Evolutionary conservation across 2,329 filamentous ascomycete genomes (phyloP), one percentile per base, ranked within the genome.

Genomic region (Ophiostoma perfectum): DNA sequence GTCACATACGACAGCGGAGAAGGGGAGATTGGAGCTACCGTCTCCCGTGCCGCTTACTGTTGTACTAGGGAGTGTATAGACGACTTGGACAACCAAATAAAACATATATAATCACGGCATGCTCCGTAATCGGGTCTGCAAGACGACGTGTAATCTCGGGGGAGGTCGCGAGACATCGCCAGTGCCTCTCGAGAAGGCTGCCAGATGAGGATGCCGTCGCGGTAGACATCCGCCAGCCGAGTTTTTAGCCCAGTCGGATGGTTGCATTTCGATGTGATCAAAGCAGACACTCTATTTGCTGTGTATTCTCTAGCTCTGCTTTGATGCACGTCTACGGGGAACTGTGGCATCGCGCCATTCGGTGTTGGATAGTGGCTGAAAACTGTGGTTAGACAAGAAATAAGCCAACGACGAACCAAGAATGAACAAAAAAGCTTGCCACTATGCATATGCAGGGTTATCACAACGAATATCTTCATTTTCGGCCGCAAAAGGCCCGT

Each of bases 401-500:
- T 2, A 27, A 27, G 27, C 27, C 27, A 27, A 27, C 27, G 27
- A 27, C 27, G 27, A 27, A 27, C 27, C 27, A 27, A 27, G 27
- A 27, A 27, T 45, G 44, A 14, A 45, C 44, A 45, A 45, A 8
- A 45, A 27, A 27, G 27, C 27, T 27, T 27, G 11, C 12, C 12
- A 27, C 55, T 11, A 62, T 62, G 58, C 58, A 62, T 62, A 42
- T 62, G 58, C 58, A 39, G 36, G 58, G 36, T 38, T 62, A 62
- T 41, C 58, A 62, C 58, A 41, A 38, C 11, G 27, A 14, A 60
- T 7, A 14, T 27, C 27, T n/a, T 27, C 38, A 5, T 55, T 47
- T 55, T 39, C 55, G 36, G 36, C 55, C 55, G 55, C 55, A 60
- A 36, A 60, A 60, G 27, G 55, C 55, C 55, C 55, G 55, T 62